Conservation (phyloP, 176 grass and related monocot species). For the Carex kokanica region DNA sequence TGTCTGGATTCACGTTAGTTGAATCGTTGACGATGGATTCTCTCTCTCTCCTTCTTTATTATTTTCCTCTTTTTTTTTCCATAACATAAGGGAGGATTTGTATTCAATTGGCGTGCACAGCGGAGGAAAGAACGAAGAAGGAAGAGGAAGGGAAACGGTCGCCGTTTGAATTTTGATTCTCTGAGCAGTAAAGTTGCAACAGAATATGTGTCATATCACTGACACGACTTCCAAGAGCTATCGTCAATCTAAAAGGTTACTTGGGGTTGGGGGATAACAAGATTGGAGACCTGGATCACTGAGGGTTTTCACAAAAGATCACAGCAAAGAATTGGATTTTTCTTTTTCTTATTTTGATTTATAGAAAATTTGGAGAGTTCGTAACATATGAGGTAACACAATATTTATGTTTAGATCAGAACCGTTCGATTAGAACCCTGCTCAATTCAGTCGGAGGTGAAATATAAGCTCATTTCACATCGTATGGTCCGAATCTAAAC, state of each 20-base stretch:
- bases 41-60: not conserved
- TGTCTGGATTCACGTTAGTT: constrained; percentile 6
- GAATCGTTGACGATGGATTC: constrained; percentile 8
- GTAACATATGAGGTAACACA: too few relatives aligned
- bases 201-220: not conserved
- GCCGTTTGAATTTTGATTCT: not conserved
- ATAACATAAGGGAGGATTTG: not conserved
- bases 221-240: not conserved
- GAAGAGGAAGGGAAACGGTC: not conserved
- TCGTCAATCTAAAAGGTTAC: not conserved
- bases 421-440: too few relatives aligned
- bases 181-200: not conserved
- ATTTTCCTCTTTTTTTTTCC: not conserved
- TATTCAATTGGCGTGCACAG: not conserved
- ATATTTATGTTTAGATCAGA: too few relatives aligned
- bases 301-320: not conserved
- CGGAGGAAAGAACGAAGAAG: not conserved
- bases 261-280: not conserved
- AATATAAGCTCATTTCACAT: too few relatives aligned
- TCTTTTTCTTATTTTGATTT: too few relatives aligned
- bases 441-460: too few relatives aligned
- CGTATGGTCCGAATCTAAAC: too few relatives aligned
- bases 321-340: too few relatives aligned
- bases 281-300: not conserved
- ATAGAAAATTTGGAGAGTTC: too few relatives aligned